A percentile compares a stretch with the other conserved stretches of the same genome.
Conservation (phyloP, 140 eudicot genomes). For the Flaveria floridana region DNA sequence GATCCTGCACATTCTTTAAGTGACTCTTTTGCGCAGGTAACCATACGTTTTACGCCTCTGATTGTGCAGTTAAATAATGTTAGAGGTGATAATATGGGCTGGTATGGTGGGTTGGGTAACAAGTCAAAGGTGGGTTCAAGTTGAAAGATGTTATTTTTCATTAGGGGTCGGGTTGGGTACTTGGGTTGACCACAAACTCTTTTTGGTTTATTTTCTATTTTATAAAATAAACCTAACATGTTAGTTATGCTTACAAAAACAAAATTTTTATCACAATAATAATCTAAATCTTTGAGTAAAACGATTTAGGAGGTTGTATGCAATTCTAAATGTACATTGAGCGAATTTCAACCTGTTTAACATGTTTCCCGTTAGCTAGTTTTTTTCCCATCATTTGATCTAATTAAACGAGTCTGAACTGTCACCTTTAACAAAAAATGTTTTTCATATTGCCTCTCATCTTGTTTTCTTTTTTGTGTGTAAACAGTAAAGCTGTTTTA, state of each 20-base stretch:
- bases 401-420: background rate
- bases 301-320: background rate
- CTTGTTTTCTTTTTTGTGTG: background rate
- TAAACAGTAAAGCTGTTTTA: background rate
- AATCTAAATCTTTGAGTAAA: background rate
- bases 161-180: background rate
- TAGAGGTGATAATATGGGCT: background rate
- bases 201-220: background rate
- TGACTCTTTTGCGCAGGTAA: constrained; percentile 95
- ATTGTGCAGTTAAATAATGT: background rate
- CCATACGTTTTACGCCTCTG: background rate
- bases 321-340: background rate
- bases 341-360: background rate
- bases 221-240: too few species aligned
- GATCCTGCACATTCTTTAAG: constrained; percentile 99
- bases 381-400: background rate
- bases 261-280: background rate
- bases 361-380: background rate
- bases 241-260: background rate
- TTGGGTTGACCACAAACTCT: background rate
- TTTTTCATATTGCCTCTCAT: background rate
- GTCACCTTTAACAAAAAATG: background rate
- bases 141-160: background rate
- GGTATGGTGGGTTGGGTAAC: background rate
- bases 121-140: background rate